Evolutionary conservation across 2,329 filamentous ascomycete species (phyloP).

Genomic region (Orbilia blumenaviensis): DNA sequence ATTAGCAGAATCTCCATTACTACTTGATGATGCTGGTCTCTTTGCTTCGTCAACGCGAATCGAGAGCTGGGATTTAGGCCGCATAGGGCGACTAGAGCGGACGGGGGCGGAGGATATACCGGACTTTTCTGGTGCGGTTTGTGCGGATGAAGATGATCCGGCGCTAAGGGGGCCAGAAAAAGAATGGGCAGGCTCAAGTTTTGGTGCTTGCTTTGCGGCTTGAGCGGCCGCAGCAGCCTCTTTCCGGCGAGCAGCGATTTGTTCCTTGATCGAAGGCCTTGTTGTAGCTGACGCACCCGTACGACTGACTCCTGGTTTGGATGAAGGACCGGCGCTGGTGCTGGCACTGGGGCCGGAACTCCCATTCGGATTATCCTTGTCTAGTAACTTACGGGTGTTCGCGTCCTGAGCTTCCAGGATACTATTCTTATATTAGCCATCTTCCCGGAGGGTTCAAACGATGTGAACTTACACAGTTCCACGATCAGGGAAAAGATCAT

Average conservation of each 20-base stretch:
- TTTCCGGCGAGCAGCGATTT: constrained; percentile 70
- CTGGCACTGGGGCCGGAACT: constrained; percentile 60
- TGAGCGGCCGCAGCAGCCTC: constrained; percentile 35
- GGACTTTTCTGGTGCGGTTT: constrained; percentile 60
- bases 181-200: constrained; percentile 56
- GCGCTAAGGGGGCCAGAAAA: constrained; percentile 26
- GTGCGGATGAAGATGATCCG: constrained; percentile 56
- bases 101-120: constrained; percentile 70
- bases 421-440: constrained; percentile 55
- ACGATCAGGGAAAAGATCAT: constrained; percentile 77
- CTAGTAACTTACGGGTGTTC: constrained; percentile 79
- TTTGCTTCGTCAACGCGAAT: constrained; percentile 43
- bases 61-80: constrained; percentile 47
- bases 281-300: constrained; percentile 65
- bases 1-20: constrained; percentile 51
- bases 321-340: constrained; percentile 6
- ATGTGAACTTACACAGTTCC: constrained; percentile 72
- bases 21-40: constrained; percentile 51
- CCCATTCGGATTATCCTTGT: constrained; percentile 83
- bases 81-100: constrained; percentile 61
- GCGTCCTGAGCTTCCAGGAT: constrained; percentile 81
- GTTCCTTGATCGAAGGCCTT: constrained; percentile 78
- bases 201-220: constrained; percentile 58
- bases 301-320: constrained; percentile 15
- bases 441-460: constrained; percentile 13